Base-by-base conservation (phyloP, 805 yeast genomes). In the Candida xiaguanensis region DNA sequence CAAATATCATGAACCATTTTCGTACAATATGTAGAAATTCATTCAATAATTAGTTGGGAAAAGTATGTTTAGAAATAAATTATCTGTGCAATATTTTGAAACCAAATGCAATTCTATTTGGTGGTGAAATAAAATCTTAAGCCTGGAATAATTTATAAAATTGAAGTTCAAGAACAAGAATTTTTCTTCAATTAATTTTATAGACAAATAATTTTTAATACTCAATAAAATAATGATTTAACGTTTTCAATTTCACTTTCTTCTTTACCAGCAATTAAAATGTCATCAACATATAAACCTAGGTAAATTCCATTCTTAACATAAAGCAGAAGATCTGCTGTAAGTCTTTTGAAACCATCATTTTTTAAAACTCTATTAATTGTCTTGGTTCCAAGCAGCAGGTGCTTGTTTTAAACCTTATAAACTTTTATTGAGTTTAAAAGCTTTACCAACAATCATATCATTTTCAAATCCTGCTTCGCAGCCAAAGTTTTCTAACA, bases 221-320 rank as follows among this genome's bases (percentile, higher is more conserved):
- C n/a, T n/a, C n/a, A n/a, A n/a, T n/a, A n/a, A n/a, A 22, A 22
- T 22, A 22, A 9, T 22, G 24, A 7, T 22, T 22, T 22, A 7
- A 22, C 24, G 9, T 22, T 22, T 22, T 22, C 24, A 22, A 22
- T 22, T 22, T 22, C 24, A 22, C 9, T 9, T 12, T 26, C 29
- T 12, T 26, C 29, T n/a, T 26, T 26, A 6, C 29, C 32, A 9
- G 32, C 32, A 14, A 29, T 29, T 8, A 29, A 15, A 9, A 29
- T 15, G 20, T 29, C 32, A 29, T 29, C 32, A 29, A 29, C 32
- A 29, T 29, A 29, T 14, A 29, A 16, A 14, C 20, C 32, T 15
- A 27, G 7, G 11, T 27, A 27, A 7, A 29, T 29, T 15, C 20
- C 20, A 17, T 29, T 13, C 14, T 29, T 29, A 16, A 29, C 14